phyloP scores from a whole-genome alignment of 2,329 filamentous ascomycete species.

The Trichoderma afroharzianum region DNA sequence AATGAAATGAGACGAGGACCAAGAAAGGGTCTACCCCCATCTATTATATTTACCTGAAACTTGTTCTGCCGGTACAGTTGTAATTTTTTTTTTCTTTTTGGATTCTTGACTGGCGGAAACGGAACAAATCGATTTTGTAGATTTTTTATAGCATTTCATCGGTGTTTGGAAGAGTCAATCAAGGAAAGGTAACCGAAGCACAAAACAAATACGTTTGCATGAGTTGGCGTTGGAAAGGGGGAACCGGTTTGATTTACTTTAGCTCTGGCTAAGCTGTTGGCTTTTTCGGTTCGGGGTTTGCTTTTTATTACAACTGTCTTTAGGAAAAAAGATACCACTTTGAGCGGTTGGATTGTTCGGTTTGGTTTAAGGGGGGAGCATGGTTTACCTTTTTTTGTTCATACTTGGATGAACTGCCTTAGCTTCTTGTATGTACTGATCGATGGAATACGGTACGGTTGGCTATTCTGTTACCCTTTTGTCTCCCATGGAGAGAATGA shows the following conservation, averaged over 20 bases:
- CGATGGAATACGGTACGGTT: not conserved
- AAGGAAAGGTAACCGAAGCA: not conserved
- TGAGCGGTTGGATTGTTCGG: not conserved
- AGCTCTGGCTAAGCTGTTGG: not conserved
- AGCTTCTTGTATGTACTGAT: conserved; percentile 2
- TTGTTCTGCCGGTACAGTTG: not conserved
- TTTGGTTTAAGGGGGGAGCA: not conserved
- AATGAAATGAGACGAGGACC: not conserved
- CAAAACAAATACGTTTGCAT: not conserved
- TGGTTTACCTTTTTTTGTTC: not conserved
- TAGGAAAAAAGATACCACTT: conserved; percentile 13
- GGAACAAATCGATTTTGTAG: not conserved
- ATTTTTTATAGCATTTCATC: conserved; percentile 8
- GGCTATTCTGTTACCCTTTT: not conserved
- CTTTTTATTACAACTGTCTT: not conserved
- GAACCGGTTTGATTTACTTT: not conserved
- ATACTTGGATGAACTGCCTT: conserved; percentile 3
- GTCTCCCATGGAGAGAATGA: not conserved
- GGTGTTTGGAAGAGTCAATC: not conserved
- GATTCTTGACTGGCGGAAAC: not conserved
- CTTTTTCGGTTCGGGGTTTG: not conserved
- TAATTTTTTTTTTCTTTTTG: not conserved
- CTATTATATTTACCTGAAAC: not conserved
- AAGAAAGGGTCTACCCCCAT: not conserved
- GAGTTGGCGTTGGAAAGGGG: conserved; percentile 9